Conservation (phyloP, 495 filamentous ascomycete species). For the Aspergillus conjunctus region DNA sequence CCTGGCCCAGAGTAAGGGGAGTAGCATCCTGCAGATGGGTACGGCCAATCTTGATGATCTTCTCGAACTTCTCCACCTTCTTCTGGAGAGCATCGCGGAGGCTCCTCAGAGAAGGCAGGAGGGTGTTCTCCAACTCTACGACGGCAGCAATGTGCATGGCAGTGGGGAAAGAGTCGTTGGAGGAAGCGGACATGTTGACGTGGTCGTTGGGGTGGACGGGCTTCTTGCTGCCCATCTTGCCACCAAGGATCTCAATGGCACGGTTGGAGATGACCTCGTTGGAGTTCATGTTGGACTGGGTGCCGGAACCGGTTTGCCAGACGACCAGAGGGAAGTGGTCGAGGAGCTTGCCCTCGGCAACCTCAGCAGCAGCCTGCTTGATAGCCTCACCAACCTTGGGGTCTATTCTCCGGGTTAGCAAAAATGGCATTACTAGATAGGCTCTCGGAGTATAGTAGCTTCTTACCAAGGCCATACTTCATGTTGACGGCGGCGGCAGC, state of each 20-base stretch:
- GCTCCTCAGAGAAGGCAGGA: slow-evolving; percentile 79
- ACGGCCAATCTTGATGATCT: slow-evolving; percentile 97
- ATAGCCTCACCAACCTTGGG: slow-evolving; percentile 91
- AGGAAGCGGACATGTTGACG: slow-evolving; percentile 98
- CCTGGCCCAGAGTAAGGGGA: slow-evolving; percentile 92
- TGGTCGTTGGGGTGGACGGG: slow-evolving; percentile 99
- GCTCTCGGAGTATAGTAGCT: background rate
- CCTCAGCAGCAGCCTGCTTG: slow-evolving; percentile 89
- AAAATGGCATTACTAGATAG: slow-evolving; percentile 9
- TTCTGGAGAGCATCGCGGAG: slow-evolving; percentile 80
- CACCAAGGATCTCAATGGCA: slow-evolving; percentile 96
- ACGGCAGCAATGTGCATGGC: slow-evolving; percentile 99
- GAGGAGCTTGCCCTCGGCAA: slow-evolving; percentile 88
- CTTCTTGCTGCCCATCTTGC: slow-evolving; percentile 92
- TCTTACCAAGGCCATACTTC: slow-evolving; percentile 87
- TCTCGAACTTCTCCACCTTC: slow-evolving; percentile 87
- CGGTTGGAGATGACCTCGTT: slow-evolving; percentile 99
- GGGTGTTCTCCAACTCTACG: slow-evolving; percentile 82
- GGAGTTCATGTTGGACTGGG: slow-evolving; percentile 99
- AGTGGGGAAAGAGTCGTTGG: slow-evolving; percentile 98
- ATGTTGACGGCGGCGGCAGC: slow-evolving; percentile 96
- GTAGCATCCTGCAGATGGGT: slow-evolving; percentile 98
- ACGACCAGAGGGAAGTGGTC: slow-evolving; percentile 99
- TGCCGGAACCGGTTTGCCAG: slow-evolving; percentile 98
- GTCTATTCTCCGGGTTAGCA: slow-evolving; percentile 49